Base-by-base conservation (phyloP, 768 basidiomycete genomes). In the Hemileccinum impolitum region DNA sequence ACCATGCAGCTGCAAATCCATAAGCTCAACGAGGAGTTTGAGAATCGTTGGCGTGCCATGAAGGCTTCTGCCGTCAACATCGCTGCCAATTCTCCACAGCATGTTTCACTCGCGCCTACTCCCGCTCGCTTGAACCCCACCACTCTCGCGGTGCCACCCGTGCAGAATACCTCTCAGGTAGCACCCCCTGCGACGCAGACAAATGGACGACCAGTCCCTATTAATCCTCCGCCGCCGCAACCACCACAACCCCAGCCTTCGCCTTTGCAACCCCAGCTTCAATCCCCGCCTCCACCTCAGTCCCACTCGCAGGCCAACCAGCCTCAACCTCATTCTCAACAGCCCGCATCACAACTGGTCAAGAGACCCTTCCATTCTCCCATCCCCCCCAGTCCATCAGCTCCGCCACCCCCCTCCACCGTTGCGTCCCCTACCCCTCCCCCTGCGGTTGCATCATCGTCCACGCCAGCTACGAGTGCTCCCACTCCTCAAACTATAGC, bases 401-500 rank as follows among this genome's bases (percentile, higher is more conserved):
- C 41, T 21, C 56, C 34, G n/a, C 54, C 56, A n/a, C 47, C 43
- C 15, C 25, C 52, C 3, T 8, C 53, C 12, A 51, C 44, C 30
- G 6, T 60, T 38, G 30, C 56, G 34, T 59, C 70, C 25, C 66
- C 70, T 32, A 79, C 79, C 3, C 75, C 82, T 4, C 73, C 77
- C 21, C 75, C 78, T 40, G 72, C 71, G 1, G 51, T 14, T 18
- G 69, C 69, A 14, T 67, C 77, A 2, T 68, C 71, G 8, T 68
- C 78, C 1, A 85, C 84, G 5, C 82, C 84, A 10, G 74, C 73
- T 10, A 69, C 75, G 15, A 70, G 62, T 47, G 70, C 75, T 19
- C 57, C 66, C 6, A 74, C 74, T 15, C 73, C 75, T 13, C 65
- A 64, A 28, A 58, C 75, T 5, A 44, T 57, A 9, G 73, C 74